A percentile compares a stretch with the other conserved stretches of the same genome.
These are phyloP conservation scores for Suhomyces xylopsoci DNA, from an alignment of 805 yeast genomes.

Conservation along the genomic window DNA sequence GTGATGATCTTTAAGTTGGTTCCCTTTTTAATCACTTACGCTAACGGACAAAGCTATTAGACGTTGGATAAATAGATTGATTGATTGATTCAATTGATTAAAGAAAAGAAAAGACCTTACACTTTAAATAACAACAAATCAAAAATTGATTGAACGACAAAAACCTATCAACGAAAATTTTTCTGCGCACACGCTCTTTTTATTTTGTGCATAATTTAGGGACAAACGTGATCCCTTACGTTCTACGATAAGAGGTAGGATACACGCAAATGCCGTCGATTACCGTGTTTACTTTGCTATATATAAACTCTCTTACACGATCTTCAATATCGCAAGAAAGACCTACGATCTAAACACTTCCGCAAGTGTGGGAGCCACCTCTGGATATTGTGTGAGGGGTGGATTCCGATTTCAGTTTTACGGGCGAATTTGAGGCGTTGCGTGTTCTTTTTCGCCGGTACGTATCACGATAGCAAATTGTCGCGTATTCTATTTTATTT, in stretches of 20 bases:
- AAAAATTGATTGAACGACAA: constrained; percentile 4
- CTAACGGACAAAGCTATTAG: background rate
- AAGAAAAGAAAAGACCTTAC: constrained; percentile 1
- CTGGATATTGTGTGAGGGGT: background rate
- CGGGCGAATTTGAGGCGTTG: constrained; percentile 1
- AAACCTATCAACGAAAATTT: constrained; percentile 4
- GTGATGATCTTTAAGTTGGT: background rate
- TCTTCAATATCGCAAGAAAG: background rate
- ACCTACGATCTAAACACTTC: background rate
- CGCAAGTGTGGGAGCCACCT: background rate
- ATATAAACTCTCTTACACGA: background rate
- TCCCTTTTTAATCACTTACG: background rate
- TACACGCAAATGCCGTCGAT: background rate
- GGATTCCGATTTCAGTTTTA: background rate
- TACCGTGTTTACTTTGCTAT: background rate
- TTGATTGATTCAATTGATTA: constrained; percentile 5
- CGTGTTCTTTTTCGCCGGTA: background rate
- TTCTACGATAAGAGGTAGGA: background rate
- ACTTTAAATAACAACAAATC: constrained; percentile 8
- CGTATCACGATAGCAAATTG: background rate
- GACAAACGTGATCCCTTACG: constrained; percentile 1
- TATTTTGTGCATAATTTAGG: background rate
- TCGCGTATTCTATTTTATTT: background rate
- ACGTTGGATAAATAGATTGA: background rate
- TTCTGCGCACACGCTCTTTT: constrained; percentile 6